Percentiles rank a stretch among this genome's conserved stretches.
These are phyloP conservation scores for Grigorovia transvaalensis DNA, from an alignment of 805 yeast genomes.

Conservation along the genomic window DNA sequence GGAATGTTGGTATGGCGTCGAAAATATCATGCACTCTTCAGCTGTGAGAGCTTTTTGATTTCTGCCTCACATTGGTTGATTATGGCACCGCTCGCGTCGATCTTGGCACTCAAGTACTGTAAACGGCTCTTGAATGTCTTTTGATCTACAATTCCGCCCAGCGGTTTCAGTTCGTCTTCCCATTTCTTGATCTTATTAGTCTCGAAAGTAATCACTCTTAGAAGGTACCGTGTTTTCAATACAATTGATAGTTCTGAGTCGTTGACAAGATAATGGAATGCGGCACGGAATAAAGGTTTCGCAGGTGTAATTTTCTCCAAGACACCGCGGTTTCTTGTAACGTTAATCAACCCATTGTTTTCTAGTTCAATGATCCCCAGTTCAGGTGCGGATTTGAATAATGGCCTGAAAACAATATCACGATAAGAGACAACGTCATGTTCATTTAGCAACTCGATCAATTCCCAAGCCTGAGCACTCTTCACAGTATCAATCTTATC, in stretches of 20 bases:
- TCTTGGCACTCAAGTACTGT: slow-evolving; percentile 56
- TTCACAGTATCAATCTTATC: slow-evolving; percentile 44
- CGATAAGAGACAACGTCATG: slow-evolving; percentile 37
- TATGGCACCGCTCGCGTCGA: slow-evolving; percentile 46
- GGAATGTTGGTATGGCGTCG: background rate
- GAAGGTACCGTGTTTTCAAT: slow-evolving; percentile 54
- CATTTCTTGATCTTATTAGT: slow-evolving; percentile 47
- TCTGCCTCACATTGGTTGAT: slow-evolving; percentile 39
- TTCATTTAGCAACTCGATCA: slow-evolving; percentile 54
- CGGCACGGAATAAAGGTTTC: slow-evolving; percentile 73
- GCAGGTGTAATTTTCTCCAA: slow-evolving; percentile 60
- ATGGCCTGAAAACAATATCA: slow-evolving; percentile 45
- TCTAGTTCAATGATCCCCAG: slow-evolving; percentile 62
- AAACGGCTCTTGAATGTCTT: slow-evolving; percentile 53
- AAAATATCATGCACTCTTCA: background rate
- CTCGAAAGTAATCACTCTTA: slow-evolving; percentile 47
- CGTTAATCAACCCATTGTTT: slow-evolving; percentile 61
- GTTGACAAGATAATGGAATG: slow-evolving; percentile 54
- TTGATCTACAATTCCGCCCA: slow-evolving; percentile 41
- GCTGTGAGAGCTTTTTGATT: slow-evolving; percentile 28
- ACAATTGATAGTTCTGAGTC: slow-evolving; percentile 48
- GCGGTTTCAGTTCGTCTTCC: slow-evolving; percentile 62
- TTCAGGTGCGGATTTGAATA: slow-evolving; percentile 48
- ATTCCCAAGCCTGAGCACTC: slow-evolving; percentile 79
- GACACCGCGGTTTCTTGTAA: slow-evolving; percentile 70